Conservation (phyloP, 306 rosid species). For the Amphicarpaea edgeworthii region DNA sequence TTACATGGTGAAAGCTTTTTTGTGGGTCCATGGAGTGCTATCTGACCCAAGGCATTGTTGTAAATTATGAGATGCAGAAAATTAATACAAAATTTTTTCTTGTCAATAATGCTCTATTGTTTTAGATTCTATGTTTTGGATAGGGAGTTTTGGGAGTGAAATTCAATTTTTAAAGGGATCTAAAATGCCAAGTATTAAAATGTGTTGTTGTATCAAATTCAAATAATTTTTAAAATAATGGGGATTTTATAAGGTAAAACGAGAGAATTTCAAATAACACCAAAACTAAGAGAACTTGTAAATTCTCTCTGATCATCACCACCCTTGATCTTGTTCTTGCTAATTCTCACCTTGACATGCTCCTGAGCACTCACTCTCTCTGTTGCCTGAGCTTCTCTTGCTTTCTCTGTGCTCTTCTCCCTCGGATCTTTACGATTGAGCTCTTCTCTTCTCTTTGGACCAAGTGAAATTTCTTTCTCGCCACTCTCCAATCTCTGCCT, state of each 20-base stretch:
- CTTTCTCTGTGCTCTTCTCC: no score
- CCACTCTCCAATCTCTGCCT: no score
- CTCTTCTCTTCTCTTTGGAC: no score
- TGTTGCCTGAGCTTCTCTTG: no score
- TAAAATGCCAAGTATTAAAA: neutral
- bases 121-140: neutral
- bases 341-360: neutral
- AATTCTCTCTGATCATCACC: neutral
- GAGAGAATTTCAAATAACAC: slow-evolving; percentile 4
- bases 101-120: neutral
- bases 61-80: slow-evolving; percentile 42
- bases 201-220: slow-evolving; percentile 4
- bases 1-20: slow-evolving; percentile 28
- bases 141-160: neutral
- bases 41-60: slow-evolving; percentile 37
- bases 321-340: neutral
- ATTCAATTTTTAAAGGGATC: neutral
- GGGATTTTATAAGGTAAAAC: neutral
- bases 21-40: slow-evolving; percentile 21
- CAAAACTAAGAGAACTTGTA: neutral
- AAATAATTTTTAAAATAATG: neutral
- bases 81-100: slow-evolving; percentile 22
- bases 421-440: no score
- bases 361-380: neutral
- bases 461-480: no score